These are phyloP conservation scores for Nematocida parisii DNA, from an alignment of 371 early-diverging fungal genomes.

Conservation along the genomic window DNA sequence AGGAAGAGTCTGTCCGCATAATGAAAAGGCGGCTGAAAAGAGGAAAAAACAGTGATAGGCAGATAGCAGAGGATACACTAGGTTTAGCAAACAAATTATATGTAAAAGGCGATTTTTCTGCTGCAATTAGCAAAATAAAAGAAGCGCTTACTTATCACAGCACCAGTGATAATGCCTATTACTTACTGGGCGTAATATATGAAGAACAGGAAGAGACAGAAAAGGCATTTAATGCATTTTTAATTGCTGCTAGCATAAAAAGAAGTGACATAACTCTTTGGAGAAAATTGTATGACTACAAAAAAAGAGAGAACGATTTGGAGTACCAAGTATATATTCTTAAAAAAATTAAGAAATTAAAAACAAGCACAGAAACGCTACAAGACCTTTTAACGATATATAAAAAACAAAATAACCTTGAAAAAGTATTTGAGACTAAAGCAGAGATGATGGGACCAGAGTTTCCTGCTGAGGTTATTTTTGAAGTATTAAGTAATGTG, in stretches of 20 bases:
- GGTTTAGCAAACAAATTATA: conserved; percentile 64
- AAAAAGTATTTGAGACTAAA: conserved; percentile 61
- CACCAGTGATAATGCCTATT: conserved; percentile 63
- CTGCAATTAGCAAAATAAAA: conserved; percentile 59
- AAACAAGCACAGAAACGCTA: conserved; percentile 51
- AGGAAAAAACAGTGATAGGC: conserved; percentile 47
- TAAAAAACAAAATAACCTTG: conserved; percentile 47
- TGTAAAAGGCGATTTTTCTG: conserved; percentile 57
- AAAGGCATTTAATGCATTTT: conserved; percentile 76
- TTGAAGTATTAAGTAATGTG: conserved; percentile 45
- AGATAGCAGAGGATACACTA: conserved; percentile 55
- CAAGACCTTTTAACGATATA: conserved; percentile 57
- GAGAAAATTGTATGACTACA: conserved; percentile 73
- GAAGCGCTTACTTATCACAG: conserved; percentile 58
- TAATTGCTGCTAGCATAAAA: conserved; percentile 82
- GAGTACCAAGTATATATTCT: conserved; percentile 66
- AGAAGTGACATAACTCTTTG: conserved; percentile 76
- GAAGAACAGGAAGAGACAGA: conserved; percentile 77
- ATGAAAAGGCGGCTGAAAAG: conserved; percentile 46
- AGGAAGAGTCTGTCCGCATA: conserved; percentile 50
- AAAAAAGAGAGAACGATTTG: conserved; percentile 49
- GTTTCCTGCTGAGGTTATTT: conserved; percentile 32
- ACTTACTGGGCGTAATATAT: conserved; percentile 77
- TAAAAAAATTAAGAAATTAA: conserved; percentile 61
- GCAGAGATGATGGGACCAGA: conserved; percentile 53